Conservation (phyloP, 164 flowering plant genomes). For the Cinnamomum chago region DNA sequence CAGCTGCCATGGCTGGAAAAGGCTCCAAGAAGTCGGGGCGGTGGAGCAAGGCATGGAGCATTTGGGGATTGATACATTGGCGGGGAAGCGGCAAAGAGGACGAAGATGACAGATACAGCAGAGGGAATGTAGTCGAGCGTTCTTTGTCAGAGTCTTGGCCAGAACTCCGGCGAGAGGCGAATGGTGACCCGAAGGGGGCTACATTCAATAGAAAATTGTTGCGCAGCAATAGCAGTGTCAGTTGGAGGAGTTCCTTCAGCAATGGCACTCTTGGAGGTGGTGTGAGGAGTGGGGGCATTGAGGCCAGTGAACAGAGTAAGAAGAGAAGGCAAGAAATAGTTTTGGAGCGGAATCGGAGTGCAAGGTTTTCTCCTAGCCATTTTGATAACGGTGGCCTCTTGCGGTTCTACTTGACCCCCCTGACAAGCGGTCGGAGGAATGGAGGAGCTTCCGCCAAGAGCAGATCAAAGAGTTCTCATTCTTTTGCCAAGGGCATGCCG, state of each 20-base stretch:
- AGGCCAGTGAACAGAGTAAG: constrained; percentile 30
- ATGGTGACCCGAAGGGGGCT: constrained; percentile 38
- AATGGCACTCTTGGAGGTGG: constrained; percentile 26
- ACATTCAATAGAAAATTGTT: constrained; percentile 36
- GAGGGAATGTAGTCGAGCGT: constrained; percentile 71
- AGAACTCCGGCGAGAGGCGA: constrained; percentile 48
- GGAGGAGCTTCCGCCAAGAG: constrained; percentile 39
- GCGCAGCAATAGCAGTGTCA: constrained; percentile 75
- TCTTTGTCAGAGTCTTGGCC: constrained; percentile 87
- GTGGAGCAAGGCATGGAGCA: constrained; percentile 81
- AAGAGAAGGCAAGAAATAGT: constrained; percentile 45
- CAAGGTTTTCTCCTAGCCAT: constrained; percentile 46
- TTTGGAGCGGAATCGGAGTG: constrained; percentile 53
- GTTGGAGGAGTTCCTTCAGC: constrained; percentile 54
- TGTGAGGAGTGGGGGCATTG: constrained; percentile 31
- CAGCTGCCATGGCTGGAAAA: constrained; percentile 31
- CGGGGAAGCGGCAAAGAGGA: constrained; percentile 54
- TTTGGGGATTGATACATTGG: constrained; percentile 76
- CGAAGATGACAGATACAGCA: constrained; percentile 56
- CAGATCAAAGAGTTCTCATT: constrained; percentile 51
- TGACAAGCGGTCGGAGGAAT: constrained; percentile 61
- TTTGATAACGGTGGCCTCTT: constrained; percentile 58
- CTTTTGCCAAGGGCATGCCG: constrained; percentile 69
- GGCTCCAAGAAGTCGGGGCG: constrained; percentile 66
- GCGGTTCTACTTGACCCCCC: constrained; percentile 80